Percentiles rank a stretch among this genome's conserved stretches.
These are phyloP conservation scores for Tuber umbilicatum DNA, from an alignment of 495 filamentous ascomycete genomes.

Conservation along the genomic window DNA sequence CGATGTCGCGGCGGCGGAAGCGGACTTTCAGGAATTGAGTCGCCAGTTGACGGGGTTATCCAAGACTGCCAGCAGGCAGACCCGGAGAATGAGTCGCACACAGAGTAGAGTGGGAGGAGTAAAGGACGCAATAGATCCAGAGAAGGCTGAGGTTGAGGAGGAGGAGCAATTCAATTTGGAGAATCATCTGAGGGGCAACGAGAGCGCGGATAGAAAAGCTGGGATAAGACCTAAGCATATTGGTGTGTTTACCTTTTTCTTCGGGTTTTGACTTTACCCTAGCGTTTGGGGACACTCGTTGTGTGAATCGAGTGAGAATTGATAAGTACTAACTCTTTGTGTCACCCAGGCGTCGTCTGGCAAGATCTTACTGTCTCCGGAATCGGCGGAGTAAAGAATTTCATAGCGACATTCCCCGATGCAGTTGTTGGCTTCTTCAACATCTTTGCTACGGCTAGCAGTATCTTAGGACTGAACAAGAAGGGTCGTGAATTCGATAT, in stretches of 20 bases:
- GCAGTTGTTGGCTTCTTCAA: conserved; percentile 73
- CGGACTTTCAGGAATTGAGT: conserved; percentile 69
- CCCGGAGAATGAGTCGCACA: conserved; percentile 45
- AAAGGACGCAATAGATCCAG: conserved; percentile 19
- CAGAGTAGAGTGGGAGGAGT: conserved; percentile 41
- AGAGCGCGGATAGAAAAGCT: conserved; percentile 61
- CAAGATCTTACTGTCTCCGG: conserved; percentile 70
- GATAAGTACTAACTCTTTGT: not conserved
- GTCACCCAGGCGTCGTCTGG: conserved; percentile 61
- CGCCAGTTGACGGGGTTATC: conserved; percentile 64
- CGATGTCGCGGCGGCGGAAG: conserved; percentile 65
- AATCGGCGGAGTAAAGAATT: conserved; percentile 67
- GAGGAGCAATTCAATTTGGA: conserved; percentile 67
- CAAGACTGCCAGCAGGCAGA: conserved; percentile 48
- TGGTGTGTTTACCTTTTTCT: conserved; percentile 41
- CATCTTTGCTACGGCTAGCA: conserved; percentile 54
- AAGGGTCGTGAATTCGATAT: conserved; percentile 62
- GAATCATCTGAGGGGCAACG: conserved; percentile 58
- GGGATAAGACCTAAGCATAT: conserved; percentile 75
- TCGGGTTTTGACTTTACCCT: not conserved
- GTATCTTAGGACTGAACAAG: conserved; percentile 54
- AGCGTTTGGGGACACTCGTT: not conserved
- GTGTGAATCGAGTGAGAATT: not conserved
- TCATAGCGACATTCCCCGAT: conserved; percentile 75
- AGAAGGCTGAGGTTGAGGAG: conserved; percentile 24